A percentile compares a stretch with the other conserved stretches of the same genome.
These are phyloP conservation scores for Colletotrichum viniferum DNA, from an alignment of 2,329 filamentous ascomycete genomes.

Conservation along the genomic window DNA sequence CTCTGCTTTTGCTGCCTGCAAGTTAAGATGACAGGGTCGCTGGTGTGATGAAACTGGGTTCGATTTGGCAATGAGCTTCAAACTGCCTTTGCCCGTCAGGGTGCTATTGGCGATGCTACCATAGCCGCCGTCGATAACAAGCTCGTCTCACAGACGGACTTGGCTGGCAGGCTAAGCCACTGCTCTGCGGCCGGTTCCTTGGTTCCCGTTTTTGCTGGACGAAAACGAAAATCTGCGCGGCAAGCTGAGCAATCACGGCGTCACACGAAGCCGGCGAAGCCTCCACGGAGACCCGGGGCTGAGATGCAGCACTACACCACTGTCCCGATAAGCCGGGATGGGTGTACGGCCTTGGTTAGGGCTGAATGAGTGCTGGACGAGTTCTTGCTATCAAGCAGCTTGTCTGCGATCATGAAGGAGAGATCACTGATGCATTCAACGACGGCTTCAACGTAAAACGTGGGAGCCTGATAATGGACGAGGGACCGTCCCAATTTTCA, in stretches of 20 bases:
- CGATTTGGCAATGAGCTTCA: background rate
- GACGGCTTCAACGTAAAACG: background rate
- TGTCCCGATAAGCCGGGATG: background rate
- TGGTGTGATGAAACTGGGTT: background rate
- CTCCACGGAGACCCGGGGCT: background rate
- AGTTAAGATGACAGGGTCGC: background rate
- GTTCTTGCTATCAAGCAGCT: background rate
- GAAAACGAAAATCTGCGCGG: background rate
- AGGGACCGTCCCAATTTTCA: background rate
- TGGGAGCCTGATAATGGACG: background rate
- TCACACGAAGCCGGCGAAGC: background rate
- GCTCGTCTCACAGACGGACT: background rate
- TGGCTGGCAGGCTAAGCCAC: background rate
- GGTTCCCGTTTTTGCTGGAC: background rate
- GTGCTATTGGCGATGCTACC: background rate
- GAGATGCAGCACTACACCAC: background rate
- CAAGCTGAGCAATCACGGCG: background rate
- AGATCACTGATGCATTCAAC: background rate
- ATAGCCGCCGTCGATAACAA: background rate
- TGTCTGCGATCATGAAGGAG: background rate
- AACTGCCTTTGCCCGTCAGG: background rate
- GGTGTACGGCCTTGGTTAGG: background rate
- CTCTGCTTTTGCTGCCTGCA: background rate
- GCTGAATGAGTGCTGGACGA: background rate
- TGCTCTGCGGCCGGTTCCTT: background rate